Conservation (phyloP, 2,329 filamentous ascomycete genomes). For the Metarhizium album region DNA sequence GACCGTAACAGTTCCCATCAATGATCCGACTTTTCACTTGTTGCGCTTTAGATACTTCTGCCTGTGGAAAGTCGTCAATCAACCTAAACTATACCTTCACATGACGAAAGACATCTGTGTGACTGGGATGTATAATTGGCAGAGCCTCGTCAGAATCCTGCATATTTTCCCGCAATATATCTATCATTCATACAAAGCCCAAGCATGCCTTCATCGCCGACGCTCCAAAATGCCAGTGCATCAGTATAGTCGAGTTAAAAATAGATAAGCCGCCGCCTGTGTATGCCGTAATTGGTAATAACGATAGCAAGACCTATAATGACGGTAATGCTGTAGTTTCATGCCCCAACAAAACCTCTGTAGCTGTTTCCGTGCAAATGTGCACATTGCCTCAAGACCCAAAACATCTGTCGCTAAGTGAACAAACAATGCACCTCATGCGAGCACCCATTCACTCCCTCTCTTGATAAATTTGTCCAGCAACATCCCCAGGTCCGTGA, state of each 20-base stretch:
- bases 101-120: no score
- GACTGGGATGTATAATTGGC: no score
- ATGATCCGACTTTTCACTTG: no score
- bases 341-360: not conserved
- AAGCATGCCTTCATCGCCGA: not conserved
- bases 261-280: not conserved
- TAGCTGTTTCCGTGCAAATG: not conserved
- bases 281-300: not conserved
- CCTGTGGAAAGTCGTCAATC: no score
- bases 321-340: not conserved
- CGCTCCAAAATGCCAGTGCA: slow-evolving; percentile 1
- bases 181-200: not conserved
- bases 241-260: not conserved
- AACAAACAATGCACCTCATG: slow-evolving; percentile 1
- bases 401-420: not conserved
- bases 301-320: not conserved
- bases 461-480: slow-evolving; percentile 96
- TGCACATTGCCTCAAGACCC: not conserved
- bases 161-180: not conserved
- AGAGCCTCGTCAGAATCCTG: not conserved
- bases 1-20: no score
- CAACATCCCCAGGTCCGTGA: slow-evolving; percentile 72
- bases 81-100: no score
- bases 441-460: slow-evolving; percentile 80
- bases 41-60: no score